These are phyloP conservation scores for Penicillium corylophilum DNA, from an alignment of 2,329 filamentous ascomycete species.

Conservation along the genomic window DNA sequence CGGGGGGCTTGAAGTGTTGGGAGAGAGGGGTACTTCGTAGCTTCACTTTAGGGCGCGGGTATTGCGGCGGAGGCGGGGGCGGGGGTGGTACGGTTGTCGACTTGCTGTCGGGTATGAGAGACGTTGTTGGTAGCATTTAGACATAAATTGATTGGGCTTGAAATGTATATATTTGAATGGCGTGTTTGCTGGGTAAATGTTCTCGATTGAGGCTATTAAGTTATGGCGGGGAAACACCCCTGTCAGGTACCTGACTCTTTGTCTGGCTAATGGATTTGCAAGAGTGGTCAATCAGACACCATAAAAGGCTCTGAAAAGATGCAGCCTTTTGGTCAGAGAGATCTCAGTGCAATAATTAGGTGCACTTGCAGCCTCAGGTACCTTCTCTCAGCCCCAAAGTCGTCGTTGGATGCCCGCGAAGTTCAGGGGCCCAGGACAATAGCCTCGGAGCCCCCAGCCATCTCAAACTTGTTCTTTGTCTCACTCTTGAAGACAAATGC, in stretches of 20 bases:
- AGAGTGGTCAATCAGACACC: neutral
- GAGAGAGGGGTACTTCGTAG: constrained; percentile 3
- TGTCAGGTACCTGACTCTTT: neutral
- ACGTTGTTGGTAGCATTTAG: neutral
- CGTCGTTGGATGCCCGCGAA: neutral
- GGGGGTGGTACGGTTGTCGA: neutral
- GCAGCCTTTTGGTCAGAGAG: neutral
- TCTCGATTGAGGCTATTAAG: neutral
- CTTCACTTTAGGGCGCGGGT: constrained; percentile 6
- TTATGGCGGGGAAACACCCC: neutral
- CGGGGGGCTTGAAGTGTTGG: neutral
- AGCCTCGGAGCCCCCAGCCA: too few relatives aligned
- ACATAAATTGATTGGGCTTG: neutral
- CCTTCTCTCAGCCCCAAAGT: neutral
- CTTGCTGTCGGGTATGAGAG: neutral
- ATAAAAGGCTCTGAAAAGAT: neutral
- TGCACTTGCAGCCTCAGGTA: neutral
- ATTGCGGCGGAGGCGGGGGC: constrained; percentile 4
- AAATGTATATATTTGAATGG: neutral
- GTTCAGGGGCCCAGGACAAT: neutral
- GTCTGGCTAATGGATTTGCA: neutral
- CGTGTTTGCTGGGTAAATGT: neutral
- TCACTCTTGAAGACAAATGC: neutral
- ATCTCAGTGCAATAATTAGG: neutral
- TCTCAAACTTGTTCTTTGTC: neutral